Conservation (phyloP, 108 stramenopile species). For the Nitzschia sp. region DNA sequence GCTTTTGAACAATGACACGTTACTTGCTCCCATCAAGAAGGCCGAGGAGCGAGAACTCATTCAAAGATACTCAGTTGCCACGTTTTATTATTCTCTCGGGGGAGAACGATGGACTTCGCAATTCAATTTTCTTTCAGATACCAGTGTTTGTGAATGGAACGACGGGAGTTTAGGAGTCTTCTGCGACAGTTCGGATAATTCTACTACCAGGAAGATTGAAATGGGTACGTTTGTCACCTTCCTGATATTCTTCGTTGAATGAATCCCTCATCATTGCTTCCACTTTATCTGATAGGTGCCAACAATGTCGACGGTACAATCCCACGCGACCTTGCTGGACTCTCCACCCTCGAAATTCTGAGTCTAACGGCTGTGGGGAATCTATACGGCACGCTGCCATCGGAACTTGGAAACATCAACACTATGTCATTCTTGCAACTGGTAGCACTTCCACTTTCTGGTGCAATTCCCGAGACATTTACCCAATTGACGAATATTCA, state of each 20-base stretch:
- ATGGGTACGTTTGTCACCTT: background rate
- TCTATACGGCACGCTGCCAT: conserved; percentile 35
- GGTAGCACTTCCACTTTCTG: conserved; percentile 14
- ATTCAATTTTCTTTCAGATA: conserved; percentile 1
- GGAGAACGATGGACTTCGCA: conserved; percentile 1
- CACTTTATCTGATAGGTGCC: background rate
- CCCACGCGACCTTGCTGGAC: background rate
- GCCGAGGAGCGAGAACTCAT: background rate
- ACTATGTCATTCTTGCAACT: conserved; percentile 32
- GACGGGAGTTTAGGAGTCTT: conserved; percentile 1
- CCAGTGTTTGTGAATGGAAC: conserved; percentile 17
- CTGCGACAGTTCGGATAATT: background rate
- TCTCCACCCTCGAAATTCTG: background rate
- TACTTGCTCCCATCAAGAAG: background rate
- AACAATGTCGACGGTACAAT: conserved; percentile 8
- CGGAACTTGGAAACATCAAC: conserved; percentile 17
- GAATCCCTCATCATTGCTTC: background rate
- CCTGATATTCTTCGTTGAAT: background rate
- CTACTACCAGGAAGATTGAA: background rate
- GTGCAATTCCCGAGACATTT: conserved; percentile 24
- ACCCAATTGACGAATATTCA: conserved; percentile 18
- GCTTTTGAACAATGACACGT: conserved; percentile 8
- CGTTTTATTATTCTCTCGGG: background rate
- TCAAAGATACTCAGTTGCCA: conserved; percentile 6
- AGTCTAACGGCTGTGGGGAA: background rate